Percentiles rank a stretch among this genome's conserved stretches.
Conservation (phyloP, 2,329 filamentous ascomycete genomes). For the Apiospora sp. region DNA sequence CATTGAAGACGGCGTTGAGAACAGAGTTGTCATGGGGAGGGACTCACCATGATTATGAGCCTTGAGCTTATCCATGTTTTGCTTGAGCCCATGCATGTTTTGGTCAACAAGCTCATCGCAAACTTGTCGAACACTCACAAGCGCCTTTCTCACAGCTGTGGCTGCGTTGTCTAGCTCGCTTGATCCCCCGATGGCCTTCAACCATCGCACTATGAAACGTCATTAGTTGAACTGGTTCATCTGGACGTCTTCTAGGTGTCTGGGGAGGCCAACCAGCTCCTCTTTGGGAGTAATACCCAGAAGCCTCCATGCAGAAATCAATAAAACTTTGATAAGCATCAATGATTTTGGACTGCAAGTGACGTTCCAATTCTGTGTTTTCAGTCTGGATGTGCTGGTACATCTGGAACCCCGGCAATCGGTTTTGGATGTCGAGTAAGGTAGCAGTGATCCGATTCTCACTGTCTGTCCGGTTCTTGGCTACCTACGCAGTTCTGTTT, state of each 20-base stretch:
- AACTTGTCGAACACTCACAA: neutral
- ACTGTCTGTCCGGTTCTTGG: conserved; percentile 4
- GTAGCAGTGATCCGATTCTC: conserved; percentile 4
- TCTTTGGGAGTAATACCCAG: neutral
- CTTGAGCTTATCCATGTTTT: too few relatives aligned
- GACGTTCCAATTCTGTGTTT: neutral
- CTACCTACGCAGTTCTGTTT: neutral
- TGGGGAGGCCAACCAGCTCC: neutral
- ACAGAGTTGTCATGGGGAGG: neutral
- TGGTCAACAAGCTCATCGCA: conserved; percentile 12
- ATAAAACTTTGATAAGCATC: conserved; percentile 17
- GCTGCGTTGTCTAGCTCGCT: neutral
- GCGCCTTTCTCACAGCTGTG: neutral
- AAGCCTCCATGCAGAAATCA: conserved; percentile 11
- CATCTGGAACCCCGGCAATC: neutral
- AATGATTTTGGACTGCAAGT: conserved; percentile 14
- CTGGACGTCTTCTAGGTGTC: neutral
- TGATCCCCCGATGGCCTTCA: neutral
- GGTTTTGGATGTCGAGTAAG: neutral
- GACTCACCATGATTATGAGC: neutral
- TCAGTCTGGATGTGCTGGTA: conserved; percentile 12
- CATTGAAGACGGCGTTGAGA: neutral
- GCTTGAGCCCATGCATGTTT: conserved; percentile 11
- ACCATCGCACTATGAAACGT: neutral
- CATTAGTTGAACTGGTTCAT: neutral